A percentile compares a stretch with the other conserved stretches of the same genome.
phyloP scores from a whole-genome alignment of 257 asterid species.

The Nicotiana undulata region DNA sequence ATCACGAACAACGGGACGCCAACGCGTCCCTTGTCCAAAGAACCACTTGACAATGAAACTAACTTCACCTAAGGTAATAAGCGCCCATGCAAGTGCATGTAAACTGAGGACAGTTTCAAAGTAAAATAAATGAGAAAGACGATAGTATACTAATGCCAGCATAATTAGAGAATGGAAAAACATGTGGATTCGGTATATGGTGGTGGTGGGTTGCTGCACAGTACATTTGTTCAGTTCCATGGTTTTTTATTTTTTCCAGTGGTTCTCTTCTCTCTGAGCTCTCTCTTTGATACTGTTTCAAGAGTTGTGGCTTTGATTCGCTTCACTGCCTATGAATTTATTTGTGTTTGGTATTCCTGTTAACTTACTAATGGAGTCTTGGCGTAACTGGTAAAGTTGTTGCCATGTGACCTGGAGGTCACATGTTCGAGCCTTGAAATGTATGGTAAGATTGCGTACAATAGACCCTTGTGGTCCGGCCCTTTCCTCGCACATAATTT shows the following conservation, averaged over 20 bases:
- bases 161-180: not conserved
- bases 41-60: conserved; percentile 43
- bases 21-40: conserved; percentile 34
- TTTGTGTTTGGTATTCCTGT: too few relatives aligned
- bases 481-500: too few relatives aligned
- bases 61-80: conserved; percentile 25
- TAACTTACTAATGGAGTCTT: rapidly evolving
- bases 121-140: not conserved
- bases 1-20: conserved; percentile 37
- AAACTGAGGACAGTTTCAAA: not conserved
- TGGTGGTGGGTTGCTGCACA: conserved; percentile 1
- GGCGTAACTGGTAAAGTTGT: too few relatives aligned
- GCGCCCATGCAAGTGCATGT: conserved; percentile 4
- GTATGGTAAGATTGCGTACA: too few relatives aligned
- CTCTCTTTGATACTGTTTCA: not conserved
- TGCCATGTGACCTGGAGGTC: too few relatives aligned
- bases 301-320: too few relatives aligned
- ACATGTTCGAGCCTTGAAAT: too few relatives aligned
- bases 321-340: too few relatives aligned
- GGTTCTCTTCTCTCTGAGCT: not conserved
- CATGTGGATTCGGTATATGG: conserved; percentile 1
- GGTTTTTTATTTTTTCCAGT: not conserved
- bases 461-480: too few relatives aligned
- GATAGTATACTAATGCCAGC: not conserved
- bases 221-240: conserved; percentile 3